Evolutionary conservation across 1,284 basidiomycete species (phyloP), one percentile per base, ranked within the genome.

Genomic region (Cryptococcus sp.): DNA sequence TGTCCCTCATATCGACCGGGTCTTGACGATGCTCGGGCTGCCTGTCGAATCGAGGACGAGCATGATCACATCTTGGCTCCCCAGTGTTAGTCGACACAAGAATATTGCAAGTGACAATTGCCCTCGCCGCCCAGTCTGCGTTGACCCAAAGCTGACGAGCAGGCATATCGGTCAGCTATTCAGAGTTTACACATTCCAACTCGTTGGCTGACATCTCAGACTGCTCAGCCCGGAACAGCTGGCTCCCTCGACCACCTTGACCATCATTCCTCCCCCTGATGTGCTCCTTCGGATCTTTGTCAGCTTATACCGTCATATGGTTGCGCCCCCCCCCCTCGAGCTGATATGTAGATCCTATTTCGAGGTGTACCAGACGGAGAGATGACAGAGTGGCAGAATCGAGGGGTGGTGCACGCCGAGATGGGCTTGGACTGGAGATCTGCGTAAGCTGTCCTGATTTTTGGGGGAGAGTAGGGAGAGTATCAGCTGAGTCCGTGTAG

Each of bases 61-160:
- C 3, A 64, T 71, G 58, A 68, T 72, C 43, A 68, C 65, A 0
- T 39, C 52, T n/a, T 72, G 68, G 68, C 53, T 72, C 6, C 69
- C 69, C 2, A 52, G 60, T 18, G 42, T 69, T 2, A 59, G 57
- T 6, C 49, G 60, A 46, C 64, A 71, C 51, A 66, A 63, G 49
- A 56, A 69, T 38, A 65, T 72, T 26, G 69, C 67, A 34, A 62
- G 67, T 53, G 5, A 21, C 6, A n/a, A 9, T n/a, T 33, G 25
- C 21, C 36, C n/a, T 3, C 5, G 36, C 39, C n/a, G 9, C 14
- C 21, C 16, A 36, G 14, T 6, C n/a, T 36, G 9, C 16, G 10
- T 16, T 7, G n/a, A 7, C 16, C 18, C 24, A 11, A 19, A 5
- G 35, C 32, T 33, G 18, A 18, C 21, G 2, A 21, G 2, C 48